These are phyloP conservation scores for Scheffersomyces lignosus DNA, from an alignment of 805 yeast species.

Conservation along the genomic window DNA sequence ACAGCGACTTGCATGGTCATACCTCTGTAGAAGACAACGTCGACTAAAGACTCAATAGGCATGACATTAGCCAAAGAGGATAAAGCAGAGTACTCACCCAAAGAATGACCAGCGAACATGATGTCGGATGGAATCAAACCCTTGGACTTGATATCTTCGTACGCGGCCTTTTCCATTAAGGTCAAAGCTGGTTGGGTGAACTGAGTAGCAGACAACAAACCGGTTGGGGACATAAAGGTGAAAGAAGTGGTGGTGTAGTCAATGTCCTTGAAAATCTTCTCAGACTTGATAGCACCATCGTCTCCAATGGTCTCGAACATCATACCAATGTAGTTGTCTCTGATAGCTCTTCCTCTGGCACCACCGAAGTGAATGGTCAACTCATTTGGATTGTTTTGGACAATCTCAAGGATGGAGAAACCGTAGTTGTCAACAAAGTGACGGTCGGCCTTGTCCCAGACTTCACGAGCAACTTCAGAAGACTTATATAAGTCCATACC, in stretches of 20 bases:
- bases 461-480: constrained; percentile 88
- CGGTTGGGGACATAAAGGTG: constrained; percentile 91
- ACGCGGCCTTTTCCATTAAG: constrained; percentile 98
- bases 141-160: constrained; percentile 94
- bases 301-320: constrained; percentile 92
- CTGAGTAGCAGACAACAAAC: constrained; percentile 96
- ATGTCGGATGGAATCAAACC: constrained; percentile 93
- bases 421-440: constrained; percentile 95
- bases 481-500: constrained; percentile 97
- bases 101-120: constrained; percentile 98
- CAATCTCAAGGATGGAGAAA: constrained; percentile 94
- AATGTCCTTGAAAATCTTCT: constrained; percentile 93
- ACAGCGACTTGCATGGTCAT: constrained; percentile 99
- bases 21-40: constrained; percentile 98
- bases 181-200: constrained; percentile 99
- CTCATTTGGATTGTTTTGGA: constrained; percentile 92
- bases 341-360: constrained; percentile 91
- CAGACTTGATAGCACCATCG: constrained; percentile 80
- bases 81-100: constrained; percentile 98
- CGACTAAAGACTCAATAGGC: constrained; percentile 97
- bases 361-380: constrained; percentile 97
- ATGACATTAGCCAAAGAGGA: constrained; percentile 97
- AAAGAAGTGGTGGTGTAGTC: constrained; percentile 75
- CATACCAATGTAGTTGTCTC: constrained; percentile 94
- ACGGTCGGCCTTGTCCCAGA: constrained; percentile 96